Percentiles rank a stretch among this genome's conserved stretches.
phyloP scores from a whole-genome alignment of 805 yeast species.

The Saturnispora kantuleensis region DNA sequence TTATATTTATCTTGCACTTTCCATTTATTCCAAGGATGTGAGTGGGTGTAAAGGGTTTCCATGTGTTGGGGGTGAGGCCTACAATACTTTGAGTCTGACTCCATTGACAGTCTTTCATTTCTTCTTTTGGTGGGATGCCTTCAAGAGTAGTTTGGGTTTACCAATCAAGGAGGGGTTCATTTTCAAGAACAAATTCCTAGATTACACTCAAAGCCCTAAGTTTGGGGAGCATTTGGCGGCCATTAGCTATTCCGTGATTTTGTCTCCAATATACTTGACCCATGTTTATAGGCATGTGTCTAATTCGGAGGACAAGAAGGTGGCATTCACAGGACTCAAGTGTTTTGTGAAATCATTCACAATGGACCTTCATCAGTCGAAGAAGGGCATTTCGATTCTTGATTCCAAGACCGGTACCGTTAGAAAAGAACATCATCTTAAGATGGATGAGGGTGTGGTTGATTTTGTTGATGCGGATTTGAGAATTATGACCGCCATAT shows the following conservation, averaged over 20 bases:
- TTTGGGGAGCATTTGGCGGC: slow-evolving; percentile 42
- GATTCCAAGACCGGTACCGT: slow-evolving; percentile 32
- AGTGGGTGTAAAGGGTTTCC: slow-evolving; percentile 9
- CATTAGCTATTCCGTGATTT: slow-evolving; percentile 65
- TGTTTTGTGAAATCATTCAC: slow-evolving; percentile 44
- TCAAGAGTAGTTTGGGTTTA: slow-evolving; percentile 66
- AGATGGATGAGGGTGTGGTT: slow-evolving; percentile 60
- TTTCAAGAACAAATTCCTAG: slow-evolving; percentile 40
- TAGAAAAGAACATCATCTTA: slow-evolving; percentile 42
- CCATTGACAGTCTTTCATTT: slow-evolving; percentile 63
- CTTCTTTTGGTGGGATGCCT: slow-evolving; percentile 77
- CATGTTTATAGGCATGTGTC: slow-evolving; percentile 54
- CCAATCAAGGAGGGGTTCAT: slow-evolving; percentile 71
- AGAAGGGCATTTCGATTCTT: slow-evolving; percentile 28
- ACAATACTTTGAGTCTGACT: slow-evolving; percentile 68
- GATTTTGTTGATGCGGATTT: slow-evolving; percentile 62
- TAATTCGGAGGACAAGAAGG: slow-evolving; percentile 31
- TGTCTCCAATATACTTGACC: slow-evolving; percentile 64
- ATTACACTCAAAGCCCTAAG: slow-evolving; percentile 18
- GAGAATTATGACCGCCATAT: slow-evolving; percentile 53
- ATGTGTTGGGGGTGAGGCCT: slow-evolving; percentile 25
- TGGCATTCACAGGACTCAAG: slow-evolving; percentile 63
- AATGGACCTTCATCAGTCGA: slow-evolving; percentile 60
- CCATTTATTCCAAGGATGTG: slow-evolving; percentile 34
- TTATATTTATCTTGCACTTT: slow-evolving; percentile 63